These are phyloP conservation scores for Pittosporum tobira DNA, from an alignment of 129 eudicot genomes.

Conservation along the genomic window DNA sequence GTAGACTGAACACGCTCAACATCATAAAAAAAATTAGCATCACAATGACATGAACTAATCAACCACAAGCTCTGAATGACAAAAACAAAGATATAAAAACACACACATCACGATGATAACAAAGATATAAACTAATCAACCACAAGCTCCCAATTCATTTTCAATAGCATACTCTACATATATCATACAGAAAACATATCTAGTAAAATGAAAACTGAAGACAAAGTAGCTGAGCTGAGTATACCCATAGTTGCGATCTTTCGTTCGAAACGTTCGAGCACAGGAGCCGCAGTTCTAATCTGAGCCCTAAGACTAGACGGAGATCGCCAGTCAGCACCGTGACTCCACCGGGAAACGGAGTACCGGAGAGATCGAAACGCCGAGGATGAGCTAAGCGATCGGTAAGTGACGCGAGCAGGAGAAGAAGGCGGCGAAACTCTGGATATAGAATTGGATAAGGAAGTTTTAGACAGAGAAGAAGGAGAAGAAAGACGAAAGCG, in stretches of 20 bases:
- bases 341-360: constrained; percentile 44
- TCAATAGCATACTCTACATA: neutral
- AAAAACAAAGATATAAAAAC: no score
- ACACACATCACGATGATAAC: constrained; percentile 1
- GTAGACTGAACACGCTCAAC: neutral
- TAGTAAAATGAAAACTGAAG: neutral
- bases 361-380: constrained; percentile 23
- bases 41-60: constrained; percentile 6
- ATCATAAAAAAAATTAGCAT: neutral
- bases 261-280: constrained; percentile 36
- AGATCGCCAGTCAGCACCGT: constrained; percentile 54
- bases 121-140: constrained; percentile 11
- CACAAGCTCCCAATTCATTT: neutral
- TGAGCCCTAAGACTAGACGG: constrained; percentile 38
- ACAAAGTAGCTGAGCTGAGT: neutral
- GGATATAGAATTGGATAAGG: constrained; percentile 9
- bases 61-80: neutral
- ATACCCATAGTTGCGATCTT: constrained; percentile 66
- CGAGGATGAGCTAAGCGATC: constrained; percentile 17
- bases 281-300: constrained; percentile 39
- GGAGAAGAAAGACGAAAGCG: constrained; percentile 14
- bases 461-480: constrained; percentile 19
- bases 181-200: neutral
- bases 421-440: constrained; percentile 10
- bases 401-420: constrained; percentile 10